phyloP scores from a whole-genome alignment of 306 rosid genomes.

The Quercus bicolor region DNA sequence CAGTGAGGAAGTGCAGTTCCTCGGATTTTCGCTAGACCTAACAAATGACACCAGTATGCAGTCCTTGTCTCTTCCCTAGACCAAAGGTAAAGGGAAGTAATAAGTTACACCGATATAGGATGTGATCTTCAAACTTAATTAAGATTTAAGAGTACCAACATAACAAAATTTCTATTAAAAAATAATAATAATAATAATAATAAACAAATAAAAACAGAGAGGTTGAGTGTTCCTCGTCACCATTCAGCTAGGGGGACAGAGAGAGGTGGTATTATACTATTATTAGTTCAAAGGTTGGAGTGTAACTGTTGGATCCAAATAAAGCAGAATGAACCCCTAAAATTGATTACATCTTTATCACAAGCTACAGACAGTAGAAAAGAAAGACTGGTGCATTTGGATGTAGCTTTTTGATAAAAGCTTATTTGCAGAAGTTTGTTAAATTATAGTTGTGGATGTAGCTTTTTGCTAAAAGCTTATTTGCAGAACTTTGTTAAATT shows the following conservation, averaged over 20 bases:
- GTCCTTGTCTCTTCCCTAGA: constrained; percentile 94
- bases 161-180: background rate
- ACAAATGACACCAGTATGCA: constrained; percentile 88
- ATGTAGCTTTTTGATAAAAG: too few relatives aligned
- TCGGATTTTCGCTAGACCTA: constrained; percentile 73
- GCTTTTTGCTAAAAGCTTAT: too few relatives aligned
- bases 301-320: background rate
- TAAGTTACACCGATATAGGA: background rate
- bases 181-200: too few relatives aligned
- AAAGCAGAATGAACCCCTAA: background rate
- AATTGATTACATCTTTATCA: background rate
- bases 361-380: too few relatives aligned
- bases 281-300: background rate
- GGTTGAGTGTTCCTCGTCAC: background rate
- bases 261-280: background rate
- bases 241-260: background rate
- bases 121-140: background rate
- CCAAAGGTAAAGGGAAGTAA: background rate
- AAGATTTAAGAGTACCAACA: background rate
- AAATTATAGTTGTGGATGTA: too few relatives aligned
- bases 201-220: background rate
- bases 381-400: too few relatives aligned
- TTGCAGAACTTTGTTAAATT: too few relatives aligned
- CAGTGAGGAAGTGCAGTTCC: constrained; percentile 60
- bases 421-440: too few relatives aligned